phyloP scores from a whole-genome alignment of 2,329 filamentous ascomycete species.

The Ilyonectria sp. region DNA sequence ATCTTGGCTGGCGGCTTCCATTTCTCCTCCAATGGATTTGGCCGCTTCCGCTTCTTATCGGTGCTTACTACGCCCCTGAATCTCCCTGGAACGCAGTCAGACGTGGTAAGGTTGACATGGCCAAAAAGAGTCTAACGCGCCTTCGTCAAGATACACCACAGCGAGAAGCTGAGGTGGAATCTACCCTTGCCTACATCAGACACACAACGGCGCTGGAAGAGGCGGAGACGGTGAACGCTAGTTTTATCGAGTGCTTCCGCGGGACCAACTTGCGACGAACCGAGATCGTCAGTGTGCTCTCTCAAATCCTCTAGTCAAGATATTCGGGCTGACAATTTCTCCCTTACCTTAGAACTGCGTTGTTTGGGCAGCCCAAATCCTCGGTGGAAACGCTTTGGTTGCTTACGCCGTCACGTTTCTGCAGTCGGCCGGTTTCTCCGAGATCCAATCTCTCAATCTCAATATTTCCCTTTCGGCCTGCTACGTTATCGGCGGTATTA shows the following conservation, averaged over 20 bases:
- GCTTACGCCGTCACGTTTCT: slow-evolving; percentile 57
- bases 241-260: slow-evolving; percentile 60
- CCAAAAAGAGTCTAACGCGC: slow-evolving; percentile 43
- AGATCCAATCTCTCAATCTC: slow-evolving; percentile 56
- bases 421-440: slow-evolving; percentile 55
- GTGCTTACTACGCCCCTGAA: slow-evolving; percentile 50
- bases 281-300: slow-evolving; percentile 48
- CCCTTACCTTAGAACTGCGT: slow-evolving; percentile 49
- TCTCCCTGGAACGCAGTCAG: slow-evolving; percentile 50
- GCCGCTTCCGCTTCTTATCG: slow-evolving; percentile 48
- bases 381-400: slow-evolving; percentile 54
- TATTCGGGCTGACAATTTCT: slow-evolving; percentile 3
- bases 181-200: slow-evolving; percentile 29
- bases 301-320: background rate
- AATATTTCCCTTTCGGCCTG: slow-evolving; percentile 58
- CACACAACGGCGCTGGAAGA: slow-evolving; percentile 53
- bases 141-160: slow-evolving; percentile 43
- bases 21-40: slow-evolving; percentile 56
- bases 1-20: slow-evolving; percentile 56
- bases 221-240: slow-evolving; percentile 53
- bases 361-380: slow-evolving; percentile 57
- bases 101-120: slow-evolving; percentile 46
- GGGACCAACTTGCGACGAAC: slow-evolving; percentile 60
- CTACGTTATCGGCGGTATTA: slow-evolving; percentile 57
- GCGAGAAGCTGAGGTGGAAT: slow-evolving; percentile 45